Evolutionary conservation across 2,329 filamentous ascomycete species (phyloP), one percentile per base, ranked within the genome.

Genomic region (Apiospora kogelbergensis): DNA sequence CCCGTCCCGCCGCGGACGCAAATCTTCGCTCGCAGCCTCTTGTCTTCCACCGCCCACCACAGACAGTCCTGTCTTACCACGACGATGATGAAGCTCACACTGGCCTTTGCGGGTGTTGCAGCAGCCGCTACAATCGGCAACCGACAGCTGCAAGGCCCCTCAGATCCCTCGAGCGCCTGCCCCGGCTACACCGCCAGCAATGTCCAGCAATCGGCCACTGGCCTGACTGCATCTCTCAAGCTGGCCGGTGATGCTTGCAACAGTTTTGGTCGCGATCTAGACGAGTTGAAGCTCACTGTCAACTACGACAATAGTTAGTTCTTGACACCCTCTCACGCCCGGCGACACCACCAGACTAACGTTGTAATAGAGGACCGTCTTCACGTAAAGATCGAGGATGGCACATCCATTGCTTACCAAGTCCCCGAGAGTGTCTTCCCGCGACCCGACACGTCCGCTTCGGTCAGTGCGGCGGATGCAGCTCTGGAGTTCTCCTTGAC

Each of bases 331-430:
- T 41, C 9, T 20, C 20, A 41, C 37, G 9, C 17, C 30, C 2
- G 30, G 13, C 20, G 3, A 20, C 6, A 15, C 2, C 26, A 17
- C 17, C 65, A 13, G 70, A 75, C 48, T 75, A 63, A n/a, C 20
- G 2, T 20, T 3, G 5, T 41, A 13, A 33, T 15, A 91, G 90
- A 88, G 60, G 83, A 86, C 26, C 89, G 91, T n/a, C 85, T 94
- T 3, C 92, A 93, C 76, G 89, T 94, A 75, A 87, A 91, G 74
- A 93, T 94, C 68, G 88, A 90, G 71, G 93, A 95, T 78, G 84
- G 86, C 6, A 86, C 82, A n/a, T 85, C 91, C 71, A 84, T 89
- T 37, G 90, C 92, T 63, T 95, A 93, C 74, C 92, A 95, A 77
- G 88, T 95, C 1, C 92, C 92, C 15, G 88, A 91, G 44, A 86